phyloP scores from a whole-genome alignment of 2,329 filamentous ascomycete species.

The Alternaria postmessia region DNA sequence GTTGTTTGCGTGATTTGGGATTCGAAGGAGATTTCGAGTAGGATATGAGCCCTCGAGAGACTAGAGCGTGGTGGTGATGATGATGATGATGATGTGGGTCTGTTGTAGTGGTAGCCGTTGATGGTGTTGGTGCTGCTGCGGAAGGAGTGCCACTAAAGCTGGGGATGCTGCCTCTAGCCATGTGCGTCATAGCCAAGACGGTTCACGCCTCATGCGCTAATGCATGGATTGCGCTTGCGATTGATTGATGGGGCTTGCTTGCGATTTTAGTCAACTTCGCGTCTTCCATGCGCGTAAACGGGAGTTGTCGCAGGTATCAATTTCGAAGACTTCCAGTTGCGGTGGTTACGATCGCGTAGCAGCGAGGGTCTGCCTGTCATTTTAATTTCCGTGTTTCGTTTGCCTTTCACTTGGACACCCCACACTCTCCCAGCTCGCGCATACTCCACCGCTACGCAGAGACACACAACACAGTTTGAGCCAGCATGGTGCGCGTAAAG shows the following conservation, averaged over 20 bases:
- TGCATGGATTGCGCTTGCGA: constrained; percentile 15
- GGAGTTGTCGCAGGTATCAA: background rate
- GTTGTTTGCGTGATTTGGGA: constrained; percentile 1
- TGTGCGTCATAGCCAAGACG: constrained; percentile 37
- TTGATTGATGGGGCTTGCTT: background rate
- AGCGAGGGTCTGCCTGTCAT: background rate
- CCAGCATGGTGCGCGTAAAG: constrained; percentile 89
- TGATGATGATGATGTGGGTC: constrained; percentile 1
- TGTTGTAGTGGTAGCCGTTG: constrained; percentile 7
- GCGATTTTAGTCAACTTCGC: background rate
- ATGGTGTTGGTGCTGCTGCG: constrained; percentile 10
- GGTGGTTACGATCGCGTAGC: background rate
- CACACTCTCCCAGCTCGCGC: background rate
- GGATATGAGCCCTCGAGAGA: constrained; percentile 17
- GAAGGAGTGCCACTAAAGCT: constrained; percentile 28
- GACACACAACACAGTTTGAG: background rate
- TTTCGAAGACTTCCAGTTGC: background rate
- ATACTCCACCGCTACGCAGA: background rate
- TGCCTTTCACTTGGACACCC: background rate
- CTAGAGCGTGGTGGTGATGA: constrained; percentile 7
- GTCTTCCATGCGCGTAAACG: constrained; percentile 5
- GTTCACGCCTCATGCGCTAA: constrained; percentile 13
- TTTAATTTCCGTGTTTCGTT: constrained; percentile 4
- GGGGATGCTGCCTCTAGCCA: constrained; percentile 32
- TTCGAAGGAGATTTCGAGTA: constrained; percentile 7